A percentile compares a stretch with the other conserved stretches of the same genome.
Conservation (phyloP, 2,329 filamentous ascomycete species). For the Orbilia oligospora region DNA sequence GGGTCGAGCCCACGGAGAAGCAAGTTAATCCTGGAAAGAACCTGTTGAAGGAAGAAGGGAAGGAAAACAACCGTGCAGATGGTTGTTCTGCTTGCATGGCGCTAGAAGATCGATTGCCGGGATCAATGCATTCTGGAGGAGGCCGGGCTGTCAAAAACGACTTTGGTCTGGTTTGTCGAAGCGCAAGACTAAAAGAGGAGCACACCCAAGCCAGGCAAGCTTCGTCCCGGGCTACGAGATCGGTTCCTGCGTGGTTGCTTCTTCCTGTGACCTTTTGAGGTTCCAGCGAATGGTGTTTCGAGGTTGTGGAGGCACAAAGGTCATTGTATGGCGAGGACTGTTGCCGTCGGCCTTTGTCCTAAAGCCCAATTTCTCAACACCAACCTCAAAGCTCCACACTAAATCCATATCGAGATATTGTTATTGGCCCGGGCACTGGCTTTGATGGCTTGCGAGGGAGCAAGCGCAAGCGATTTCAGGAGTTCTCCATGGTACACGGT, state of each 20-base stretch:
- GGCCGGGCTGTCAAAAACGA: conserved; percentile 48
- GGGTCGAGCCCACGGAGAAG: conserved; percentile 42
- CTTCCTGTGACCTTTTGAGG: conserved; percentile 12
- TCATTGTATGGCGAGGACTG: conserved; percentile 34
- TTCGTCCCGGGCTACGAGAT: conserved; percentile 44
- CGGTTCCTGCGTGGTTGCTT: conserved; percentile 58
- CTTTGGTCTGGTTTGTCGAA: conserved; percentile 31
- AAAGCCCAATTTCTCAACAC: conserved; percentile 41
- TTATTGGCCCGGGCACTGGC: conserved; percentile 48
- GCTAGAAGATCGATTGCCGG: conserved; percentile 55
- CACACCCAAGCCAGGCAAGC: conserved; percentile 12
- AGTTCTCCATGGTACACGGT: conserved; percentile 48
- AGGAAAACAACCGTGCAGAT: conserved; percentile 55
- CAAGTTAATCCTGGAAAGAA: conserved; percentile 39
- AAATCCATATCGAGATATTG: conserved; percentile 45
- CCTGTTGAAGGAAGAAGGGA: conserved; percentile 39
- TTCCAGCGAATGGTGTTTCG: conserved; percentile 33
- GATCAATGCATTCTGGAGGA: conserved; percentile 52
- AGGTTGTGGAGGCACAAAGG: conserved; percentile 14
- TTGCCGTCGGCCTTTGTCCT: conserved; percentile 59
- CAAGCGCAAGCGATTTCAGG: conserved; percentile 45
- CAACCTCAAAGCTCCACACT: conserved; percentile 40
- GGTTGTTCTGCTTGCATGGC: conserved; percentile 42
- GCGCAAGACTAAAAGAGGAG: not conserved
- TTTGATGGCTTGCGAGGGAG: conserved; percentile 29